Conservation (phyloP, 306 rosid species). For the Pyrus betulifolia region DNA sequence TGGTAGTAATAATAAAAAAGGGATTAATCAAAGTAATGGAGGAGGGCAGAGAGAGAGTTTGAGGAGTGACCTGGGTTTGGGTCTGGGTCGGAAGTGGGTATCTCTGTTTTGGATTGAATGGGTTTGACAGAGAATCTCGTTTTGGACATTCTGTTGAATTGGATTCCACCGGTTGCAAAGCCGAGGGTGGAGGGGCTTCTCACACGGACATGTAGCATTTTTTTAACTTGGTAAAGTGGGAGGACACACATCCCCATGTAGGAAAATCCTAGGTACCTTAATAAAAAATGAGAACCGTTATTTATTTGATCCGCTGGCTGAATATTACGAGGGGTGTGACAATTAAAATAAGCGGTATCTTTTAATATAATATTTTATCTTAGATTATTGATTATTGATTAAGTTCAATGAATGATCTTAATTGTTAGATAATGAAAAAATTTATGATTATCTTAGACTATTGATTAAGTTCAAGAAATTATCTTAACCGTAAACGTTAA, state of each 20-base stretch:
- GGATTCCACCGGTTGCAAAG: background rate
- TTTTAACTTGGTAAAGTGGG: background rate
- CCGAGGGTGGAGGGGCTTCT: background rate
- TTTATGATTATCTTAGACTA: too few species aligned
- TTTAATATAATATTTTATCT: too few species aligned
- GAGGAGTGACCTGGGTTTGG: slow-evolving; percentile 1
- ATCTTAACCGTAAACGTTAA: too few species aligned
- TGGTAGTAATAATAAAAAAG: background rate
- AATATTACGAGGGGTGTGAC: accelerated
- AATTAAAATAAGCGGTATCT: too few species aligned
- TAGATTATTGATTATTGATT: too few species aligned
- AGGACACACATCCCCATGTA: too few species aligned
- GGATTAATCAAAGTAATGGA: background rate
- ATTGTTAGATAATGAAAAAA: too few species aligned
- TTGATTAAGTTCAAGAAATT: too few species aligned
- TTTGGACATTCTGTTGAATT: background rate
- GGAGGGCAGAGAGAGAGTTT: background rate
- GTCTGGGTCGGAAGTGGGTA: background rate
- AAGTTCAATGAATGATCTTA: too few species aligned
- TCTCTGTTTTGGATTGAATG: background rate
- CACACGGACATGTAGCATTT: slow-evolving; percentile 1
- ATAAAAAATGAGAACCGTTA: too few species aligned
- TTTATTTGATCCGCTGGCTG: accelerated
- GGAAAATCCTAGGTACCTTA: too few species aligned
- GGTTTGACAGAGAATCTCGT: background rate